phyloP scores from a whole-genome alignment of 2,329 filamentous ascomycete genomes.

The Alternaria rosae region DNA sequence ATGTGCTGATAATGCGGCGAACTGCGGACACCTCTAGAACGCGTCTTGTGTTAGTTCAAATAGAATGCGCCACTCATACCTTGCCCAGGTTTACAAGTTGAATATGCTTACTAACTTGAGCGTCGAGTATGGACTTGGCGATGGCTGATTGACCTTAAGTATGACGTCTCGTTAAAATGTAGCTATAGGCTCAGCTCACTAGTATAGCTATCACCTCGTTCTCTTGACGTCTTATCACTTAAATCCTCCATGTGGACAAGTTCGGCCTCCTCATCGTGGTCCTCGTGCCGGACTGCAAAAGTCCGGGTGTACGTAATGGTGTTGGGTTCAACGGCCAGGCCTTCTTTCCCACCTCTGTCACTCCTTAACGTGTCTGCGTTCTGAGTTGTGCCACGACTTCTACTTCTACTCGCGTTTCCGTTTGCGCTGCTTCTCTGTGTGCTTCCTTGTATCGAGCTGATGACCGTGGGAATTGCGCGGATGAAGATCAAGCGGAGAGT shows the following conservation, averaged over 20 bases:
- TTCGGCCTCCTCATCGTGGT: slow-evolving; percentile 4
- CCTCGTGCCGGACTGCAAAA: slow-evolving; percentile 8
- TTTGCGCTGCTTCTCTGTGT: not conserved
- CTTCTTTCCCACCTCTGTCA: slow-evolving; percentile 1
- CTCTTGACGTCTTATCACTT: not conserved
- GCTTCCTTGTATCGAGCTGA: slow-evolving; percentile 36
- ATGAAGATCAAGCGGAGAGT: slow-evolving; percentile 45
- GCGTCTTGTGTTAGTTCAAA: not conserved
- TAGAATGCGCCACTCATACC: not conserved
- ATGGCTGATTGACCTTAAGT: not conserved
- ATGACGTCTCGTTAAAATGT: not conserved
- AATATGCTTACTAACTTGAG: not conserved
- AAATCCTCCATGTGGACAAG: not conserved
- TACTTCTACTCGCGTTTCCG: slow-evolving; percentile 20
- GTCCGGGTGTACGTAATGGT: slow-evolving; percentile 12
- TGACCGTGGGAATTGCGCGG: slow-evolving; percentile 37
- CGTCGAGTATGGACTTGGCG: not conserved
- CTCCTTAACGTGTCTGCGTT: slow-evolving; percentile 5
- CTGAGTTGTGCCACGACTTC: slow-evolving; percentile 23
- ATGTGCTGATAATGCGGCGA: not conserved
- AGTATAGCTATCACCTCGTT: not conserved
- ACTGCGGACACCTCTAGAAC: not conserved
- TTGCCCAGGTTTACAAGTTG: not conserved
- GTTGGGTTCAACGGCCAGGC: not conserved
- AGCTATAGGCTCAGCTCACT: not conserved